A percentile compares a stretch with the other conserved stretches of the same genome.
Conservation (phyloP, 148 eudicot genomes). For the Heliosperma pusillum region DNA sequence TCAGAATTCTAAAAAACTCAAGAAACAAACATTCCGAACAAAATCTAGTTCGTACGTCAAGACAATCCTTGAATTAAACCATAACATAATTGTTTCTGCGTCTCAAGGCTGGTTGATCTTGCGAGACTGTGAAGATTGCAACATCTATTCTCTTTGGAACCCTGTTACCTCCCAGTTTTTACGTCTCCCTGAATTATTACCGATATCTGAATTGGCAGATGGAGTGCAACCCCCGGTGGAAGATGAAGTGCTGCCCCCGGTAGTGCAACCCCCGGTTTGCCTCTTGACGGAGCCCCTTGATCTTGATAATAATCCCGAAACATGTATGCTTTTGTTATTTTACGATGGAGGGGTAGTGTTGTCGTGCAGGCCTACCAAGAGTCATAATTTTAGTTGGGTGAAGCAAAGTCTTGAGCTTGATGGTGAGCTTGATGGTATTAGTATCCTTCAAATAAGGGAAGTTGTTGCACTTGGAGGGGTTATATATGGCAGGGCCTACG, state of each 20-base stretch:
- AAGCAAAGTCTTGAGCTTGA: not conserved
- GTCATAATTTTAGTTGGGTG: not conserved
- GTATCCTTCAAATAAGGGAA: too few relatives aligned
- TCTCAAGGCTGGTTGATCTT: conserved; percentile 3
- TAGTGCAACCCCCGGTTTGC: too few relatives aligned
- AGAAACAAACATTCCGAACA: not conserved
- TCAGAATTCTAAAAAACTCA: not conserved
- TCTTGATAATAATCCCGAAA: not conserved
- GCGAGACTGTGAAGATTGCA: not conserved
- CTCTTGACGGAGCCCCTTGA: not conserved
- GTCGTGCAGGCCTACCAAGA: not conserved
- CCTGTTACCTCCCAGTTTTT: not conserved
- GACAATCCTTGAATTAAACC: conserved; percentile 9
- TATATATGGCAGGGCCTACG: not conserved
- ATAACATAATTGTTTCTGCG: not conserved
- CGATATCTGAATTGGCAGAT: not conserved
- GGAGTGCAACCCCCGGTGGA: not conserved
- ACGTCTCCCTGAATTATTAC: not conserved
- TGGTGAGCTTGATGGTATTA: not conserved
- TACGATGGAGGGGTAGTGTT: not conserved
- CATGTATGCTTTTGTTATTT: not conserved
- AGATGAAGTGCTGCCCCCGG: too few relatives aligned
- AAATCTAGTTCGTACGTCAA: not conserved
- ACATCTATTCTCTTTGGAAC: too few relatives aligned
- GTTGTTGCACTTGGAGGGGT: not conserved